Evolutionary conservation across 1,139 yeast species (phyloP).

Genomic region (Zygotorulaspora mrakii): DNA sequence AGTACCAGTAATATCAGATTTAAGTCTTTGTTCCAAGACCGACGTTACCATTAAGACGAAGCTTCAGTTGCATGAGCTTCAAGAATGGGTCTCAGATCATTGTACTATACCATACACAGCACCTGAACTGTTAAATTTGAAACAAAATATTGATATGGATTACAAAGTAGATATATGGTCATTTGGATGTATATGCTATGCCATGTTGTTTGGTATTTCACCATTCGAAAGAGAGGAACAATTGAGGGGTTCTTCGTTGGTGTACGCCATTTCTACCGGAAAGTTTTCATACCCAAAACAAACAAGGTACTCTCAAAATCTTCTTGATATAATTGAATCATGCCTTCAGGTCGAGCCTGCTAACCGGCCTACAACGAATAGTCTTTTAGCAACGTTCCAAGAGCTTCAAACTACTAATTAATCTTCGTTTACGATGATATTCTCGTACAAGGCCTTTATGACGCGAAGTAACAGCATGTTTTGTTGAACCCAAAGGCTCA

Average conservation of each 20-base stretch:
- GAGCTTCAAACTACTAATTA: conserved; percentile 16
- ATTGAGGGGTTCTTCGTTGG: conserved; percentile 77
- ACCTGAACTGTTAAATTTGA: conserved; percentile 81
- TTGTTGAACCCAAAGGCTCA: too few relatives aligned
- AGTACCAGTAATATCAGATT: conserved; percentile 73
- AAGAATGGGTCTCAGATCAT: conserved; percentile 80
- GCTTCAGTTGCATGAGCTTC: conserved; percentile 69
- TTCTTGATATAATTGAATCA: conserved; percentile 51
- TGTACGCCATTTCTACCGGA: conserved; percentile 72
- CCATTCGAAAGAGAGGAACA: conserved; percentile 86
- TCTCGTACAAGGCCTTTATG: too few relatives aligned
- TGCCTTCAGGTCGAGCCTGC: conserved; percentile 62
- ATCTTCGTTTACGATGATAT: not conserved
- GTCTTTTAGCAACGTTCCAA: conserved; percentile 28
- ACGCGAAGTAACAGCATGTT: too few relatives aligned
- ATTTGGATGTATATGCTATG: conserved; percentile 76
- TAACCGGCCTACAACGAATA: conserved; percentile 60
- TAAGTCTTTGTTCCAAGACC: conserved; percentile 76
- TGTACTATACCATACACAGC: conserved; percentile 87
- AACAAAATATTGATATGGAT: conserved; percentile 56
- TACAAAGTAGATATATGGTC: conserved; percentile 90
- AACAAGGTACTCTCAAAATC: conserved; percentile 51
- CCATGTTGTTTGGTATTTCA: conserved; percentile 71
- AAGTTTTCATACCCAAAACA: conserved; percentile 59
- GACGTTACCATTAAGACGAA: conserved; percentile 52